These are phyloP conservation scores for Prunus dulcis DNA, from an alignment of 306 rosid species.

Conservation along the genomic window DNA sequence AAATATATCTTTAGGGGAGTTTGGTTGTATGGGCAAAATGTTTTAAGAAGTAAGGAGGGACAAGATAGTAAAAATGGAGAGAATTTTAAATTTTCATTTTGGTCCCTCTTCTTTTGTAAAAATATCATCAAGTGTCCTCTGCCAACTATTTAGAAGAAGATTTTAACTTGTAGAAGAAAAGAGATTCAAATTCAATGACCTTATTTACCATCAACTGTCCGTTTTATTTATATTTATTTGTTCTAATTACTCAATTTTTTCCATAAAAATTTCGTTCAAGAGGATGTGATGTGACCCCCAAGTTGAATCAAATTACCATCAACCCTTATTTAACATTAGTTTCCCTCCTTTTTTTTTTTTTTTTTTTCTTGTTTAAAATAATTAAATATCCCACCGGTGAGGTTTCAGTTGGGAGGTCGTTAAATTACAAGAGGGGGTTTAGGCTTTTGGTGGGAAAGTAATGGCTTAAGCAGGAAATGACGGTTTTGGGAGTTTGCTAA, in stretches of 20 bases:
- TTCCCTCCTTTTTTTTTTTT: too few relatives aligned
- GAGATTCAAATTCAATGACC: conserved; percentile 5
- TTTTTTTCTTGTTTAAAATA: too few relatives aligned
- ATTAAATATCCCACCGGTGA: too few relatives aligned
- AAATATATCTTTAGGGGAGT: neutral
- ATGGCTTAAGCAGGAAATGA: neutral
- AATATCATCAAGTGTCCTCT: neutral
- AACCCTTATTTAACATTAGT: too few relatives aligned
- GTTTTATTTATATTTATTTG: neutral
- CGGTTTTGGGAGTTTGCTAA: neutral
- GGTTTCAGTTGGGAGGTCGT: too few relatives aligned
- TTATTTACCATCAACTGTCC: neutral
- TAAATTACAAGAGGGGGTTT: neutral
- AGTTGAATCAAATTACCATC: too few relatives aligned
- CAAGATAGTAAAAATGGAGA: conserved; percentile 13
- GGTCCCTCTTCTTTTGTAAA: conserved; percentile 26
- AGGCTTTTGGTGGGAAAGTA: conserved; percentile 7
- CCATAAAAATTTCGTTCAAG: neutral
- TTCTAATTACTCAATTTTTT: neutral
- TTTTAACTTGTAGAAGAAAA: conserved; percentile 27
- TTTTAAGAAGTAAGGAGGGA: neutral
- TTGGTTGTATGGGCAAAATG: neutral
- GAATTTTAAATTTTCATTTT: conserved; percentile 21
- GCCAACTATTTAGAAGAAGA: neutral
- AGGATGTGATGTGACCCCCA: too few relatives aligned